Conservation (phyloP, 1,139 yeast species). For the Yamadazyma oceani region DNA sequence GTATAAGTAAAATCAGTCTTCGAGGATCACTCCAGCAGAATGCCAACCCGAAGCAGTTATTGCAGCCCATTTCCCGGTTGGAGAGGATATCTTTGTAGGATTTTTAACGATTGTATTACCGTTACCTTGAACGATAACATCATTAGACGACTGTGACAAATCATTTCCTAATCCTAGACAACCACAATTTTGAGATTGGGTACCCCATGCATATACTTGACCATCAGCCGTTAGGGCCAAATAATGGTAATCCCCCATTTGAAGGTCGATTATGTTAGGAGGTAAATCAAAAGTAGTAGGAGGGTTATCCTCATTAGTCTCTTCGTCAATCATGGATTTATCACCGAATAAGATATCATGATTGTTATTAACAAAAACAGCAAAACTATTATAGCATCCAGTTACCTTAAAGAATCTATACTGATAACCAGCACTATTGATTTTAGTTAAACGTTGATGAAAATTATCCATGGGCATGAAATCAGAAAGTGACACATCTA, state of each 20-base stretch:
- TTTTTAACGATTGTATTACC: conserved; percentile 30
- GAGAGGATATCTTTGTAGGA: conserved; percentile 43
- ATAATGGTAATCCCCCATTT: conserved; percentile 74
- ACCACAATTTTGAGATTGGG: conserved; percentile 63
- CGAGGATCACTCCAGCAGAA: conserved; percentile 48
- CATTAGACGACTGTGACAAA: conserved; percentile 9
- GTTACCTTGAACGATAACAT: conserved; percentile 33
- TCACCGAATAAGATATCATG: conserved; percentile 45
- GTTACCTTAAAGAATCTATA: conserved; percentile 43
- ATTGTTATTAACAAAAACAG: conserved; percentile 53
- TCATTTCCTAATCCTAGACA: conserved; percentile 63
- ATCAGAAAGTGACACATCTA: conserved; percentile 7
- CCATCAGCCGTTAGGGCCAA: conserved; percentile 65
- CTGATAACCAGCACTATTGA: conserved; percentile 18
- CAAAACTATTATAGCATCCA: conserved; percentile 53
- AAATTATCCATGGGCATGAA: conserved; percentile 17
- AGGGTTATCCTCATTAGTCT: conserved; percentile 32
- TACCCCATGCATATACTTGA: conserved; percentile 67
- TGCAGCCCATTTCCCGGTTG: conserved; percentile 45
- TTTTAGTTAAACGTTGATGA: conserved; percentile 30
- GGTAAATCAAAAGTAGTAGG: conserved; percentile 22
- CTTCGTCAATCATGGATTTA: conserved; percentile 26
- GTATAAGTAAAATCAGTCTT: neutral
- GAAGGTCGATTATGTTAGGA: conserved; percentile 51
- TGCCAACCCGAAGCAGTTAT: conserved; percentile 85